Base-by-base conservation (phyloP, 371 early-diverging fungal species). In the Chytridium lagenaria region DNA sequence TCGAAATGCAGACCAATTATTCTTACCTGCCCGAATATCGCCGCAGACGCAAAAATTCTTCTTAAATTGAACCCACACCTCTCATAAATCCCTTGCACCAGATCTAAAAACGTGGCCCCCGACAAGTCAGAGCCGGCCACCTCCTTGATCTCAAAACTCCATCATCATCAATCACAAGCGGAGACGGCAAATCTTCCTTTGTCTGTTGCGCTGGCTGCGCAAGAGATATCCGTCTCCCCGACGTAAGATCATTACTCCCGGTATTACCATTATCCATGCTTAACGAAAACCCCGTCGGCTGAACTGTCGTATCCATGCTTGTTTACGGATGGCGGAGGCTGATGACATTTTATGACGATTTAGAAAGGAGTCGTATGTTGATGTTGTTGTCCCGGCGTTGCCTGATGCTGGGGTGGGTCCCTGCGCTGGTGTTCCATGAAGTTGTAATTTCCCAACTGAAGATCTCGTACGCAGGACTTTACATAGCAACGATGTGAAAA, bases 131-230 rank as follows among this genome's bases (percentile, higher is more conserved):
- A 19, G 67, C 44, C 23, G 67, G 67, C 67, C 67, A 66, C 2
- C 67, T 38, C 30, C 67, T 66, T 2, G 49, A 23, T n/a, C 67
- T n/a, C 15, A 66, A 30, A n/a, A 44, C 28, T 23, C 67, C 67
- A 37, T 66, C 67, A 66, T 66, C 67, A 40, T 66, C 67, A 23
- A 66, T 23, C 2, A 66, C 19, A n/a, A 66, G 49, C 2, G 67
- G 67, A 19, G 67, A 66, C 16, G 67, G 40, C 16, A 23, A 2
- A 30, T 37, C 67, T 12, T 66, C 67, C 23, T 63, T 63, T 10
- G 33, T 36, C 36, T 63, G 63, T 3, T 36, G 12, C 34, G 10
- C 7, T 12, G 44, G 19, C 63, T 63, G 34, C 26, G 34, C 30
- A 2, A 37, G 26, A 12, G 37, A 5, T 2, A 36, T 37, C 23